Evolutionary conservation across 805 yeast species (phyloP).

Genomic region (Jamesozyma lodderae): DNA sequence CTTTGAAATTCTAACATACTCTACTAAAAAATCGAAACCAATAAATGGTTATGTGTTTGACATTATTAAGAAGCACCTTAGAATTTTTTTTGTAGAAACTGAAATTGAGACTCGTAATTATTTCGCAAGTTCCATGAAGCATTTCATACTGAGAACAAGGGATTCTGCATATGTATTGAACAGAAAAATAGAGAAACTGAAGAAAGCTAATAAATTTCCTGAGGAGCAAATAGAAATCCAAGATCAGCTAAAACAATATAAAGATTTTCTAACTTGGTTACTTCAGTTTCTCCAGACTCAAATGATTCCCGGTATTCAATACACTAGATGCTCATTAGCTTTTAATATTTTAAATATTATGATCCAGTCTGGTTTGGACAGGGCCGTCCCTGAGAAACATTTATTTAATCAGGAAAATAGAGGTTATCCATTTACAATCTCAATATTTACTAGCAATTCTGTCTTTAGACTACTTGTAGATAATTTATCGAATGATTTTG

Average conservation of each 20-base stretch:
- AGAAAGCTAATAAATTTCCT: conserved; percentile 31
- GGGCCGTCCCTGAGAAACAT: conserved; percentile 29
- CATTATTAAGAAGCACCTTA: conserved; percentile 37
- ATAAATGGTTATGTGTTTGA: conserved; percentile 40
- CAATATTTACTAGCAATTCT: conserved; percentile 32
- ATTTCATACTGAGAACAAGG: conserved; percentile 53
- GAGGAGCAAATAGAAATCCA: conserved; percentile 31
- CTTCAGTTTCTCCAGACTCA: conserved; percentile 31
- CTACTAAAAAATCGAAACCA: conserved; percentile 53
- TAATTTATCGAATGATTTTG: conserved; percentile 60
- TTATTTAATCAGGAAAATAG: conserved; percentile 38
- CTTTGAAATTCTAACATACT: conserved; percentile 50
- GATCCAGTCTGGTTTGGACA: conserved; percentile 50
- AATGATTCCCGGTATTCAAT: conserved; percentile 48
- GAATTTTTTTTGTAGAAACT: conserved; percentile 50
- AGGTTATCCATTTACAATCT: conserved; percentile 40
- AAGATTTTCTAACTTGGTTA: conserved; percentile 36
- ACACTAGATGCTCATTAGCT: conserved; percentile 44
- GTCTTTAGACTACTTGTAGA: conserved; percentile 46
- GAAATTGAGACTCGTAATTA: conserved; percentile 62
- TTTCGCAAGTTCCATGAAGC: conserved; percentile 51
- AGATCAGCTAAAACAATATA: conserved; percentile 27
- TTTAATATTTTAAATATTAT: conserved; percentile 39
- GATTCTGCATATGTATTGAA: conserved; percentile 56
- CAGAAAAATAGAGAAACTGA: conserved; percentile 41